phyloP scores from a whole-genome alignment of 345 rosid species.

The Lenwebbia sp. region DNA sequence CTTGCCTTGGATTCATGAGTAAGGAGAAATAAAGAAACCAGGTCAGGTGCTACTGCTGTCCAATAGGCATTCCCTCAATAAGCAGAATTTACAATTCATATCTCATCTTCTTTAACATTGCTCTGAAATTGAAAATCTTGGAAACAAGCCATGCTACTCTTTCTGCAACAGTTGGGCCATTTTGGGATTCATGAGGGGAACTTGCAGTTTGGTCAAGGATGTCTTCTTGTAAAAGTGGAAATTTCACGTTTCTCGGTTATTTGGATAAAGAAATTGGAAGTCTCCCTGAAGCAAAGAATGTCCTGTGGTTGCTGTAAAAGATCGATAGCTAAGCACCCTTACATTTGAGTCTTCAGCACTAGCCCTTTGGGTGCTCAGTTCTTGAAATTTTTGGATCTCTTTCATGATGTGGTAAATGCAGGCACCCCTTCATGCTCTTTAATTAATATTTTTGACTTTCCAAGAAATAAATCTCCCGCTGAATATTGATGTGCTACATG shows the following conservation, averaged over 20 bases:
- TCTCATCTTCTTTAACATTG: neutral
- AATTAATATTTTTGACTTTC: neutral
- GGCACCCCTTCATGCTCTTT: neutral
- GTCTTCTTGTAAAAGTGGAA: neutral
- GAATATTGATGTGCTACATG: neutral
- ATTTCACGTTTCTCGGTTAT: neutral
- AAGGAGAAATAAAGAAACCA: neutral
- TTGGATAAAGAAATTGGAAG: neutral
- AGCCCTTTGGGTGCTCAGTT: neutral
- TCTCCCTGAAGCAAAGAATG: too few species aligned
- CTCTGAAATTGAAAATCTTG: neutral
- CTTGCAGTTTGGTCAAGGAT: neutral
- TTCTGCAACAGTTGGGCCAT: neutral
- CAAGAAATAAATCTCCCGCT: neutral
- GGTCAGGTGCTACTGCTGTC: neutral
- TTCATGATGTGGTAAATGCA: neutral
- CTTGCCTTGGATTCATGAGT: neutral
- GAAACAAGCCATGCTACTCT: neutral
- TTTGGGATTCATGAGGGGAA: neutral
- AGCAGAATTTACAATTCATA: neutral
- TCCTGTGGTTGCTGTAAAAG: too few species aligned
- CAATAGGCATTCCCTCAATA: neutral
- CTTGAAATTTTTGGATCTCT: neutral
- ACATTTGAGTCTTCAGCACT: neutral
- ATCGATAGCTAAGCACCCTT: too few species aligned